A percentile compares a stretch with the other conserved stretches of the same genome.
These are phyloP conservation scores for Xylaria castorea DNA, from an alignment of 495 filamentous ascomycete genomes.

Conservation along the genomic window DNA sequence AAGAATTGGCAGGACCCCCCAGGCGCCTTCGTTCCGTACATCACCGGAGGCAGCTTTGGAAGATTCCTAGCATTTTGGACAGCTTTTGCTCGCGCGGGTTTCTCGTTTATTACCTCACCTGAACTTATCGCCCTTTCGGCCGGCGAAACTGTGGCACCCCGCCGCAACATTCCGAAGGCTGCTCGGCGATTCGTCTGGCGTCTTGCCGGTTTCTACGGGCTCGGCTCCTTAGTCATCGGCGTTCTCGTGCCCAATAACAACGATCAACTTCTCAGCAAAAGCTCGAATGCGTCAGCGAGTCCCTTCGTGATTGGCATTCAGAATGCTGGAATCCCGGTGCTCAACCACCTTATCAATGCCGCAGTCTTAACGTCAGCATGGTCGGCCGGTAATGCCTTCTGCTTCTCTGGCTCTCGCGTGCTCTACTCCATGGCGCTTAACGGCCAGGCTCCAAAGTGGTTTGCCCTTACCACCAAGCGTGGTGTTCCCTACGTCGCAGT, in stretches of 20 bases:
- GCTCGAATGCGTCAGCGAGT: slow-evolving; percentile 66
- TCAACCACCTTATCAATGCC: slow-evolving; percentile 57
- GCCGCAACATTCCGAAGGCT: slow-evolving; percentile 74
- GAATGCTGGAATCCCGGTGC: slow-evolving; percentile 50
- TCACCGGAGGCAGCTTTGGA: slow-evolving; percentile 56
- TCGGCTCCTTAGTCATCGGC: slow-evolving; percentile 74
- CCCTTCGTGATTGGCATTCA: slow-evolving; percentile 62
- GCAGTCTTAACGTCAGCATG: slow-evolving; percentile 58
- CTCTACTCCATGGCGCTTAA: slow-evolving; percentile 71
- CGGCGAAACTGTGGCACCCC: slow-evolving; percentile 78
- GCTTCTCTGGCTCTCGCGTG: slow-evolving; percentile 82
- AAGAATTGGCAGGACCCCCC: slow-evolving; percentile 71
- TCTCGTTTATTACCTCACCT: slow-evolving; percentile 58
- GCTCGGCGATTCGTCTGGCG: slow-evolving; percentile 74
- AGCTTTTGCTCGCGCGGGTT: slow-evolving; percentile 53
- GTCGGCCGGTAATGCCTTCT: slow-evolving; percentile 74
- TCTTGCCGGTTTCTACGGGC: slow-evolving; percentile 75
- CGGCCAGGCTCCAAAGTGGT: slow-evolving; percentile 67
- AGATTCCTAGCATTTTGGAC: slow-evolving; percentile 58
- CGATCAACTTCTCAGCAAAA: slow-evolving; percentile 55
- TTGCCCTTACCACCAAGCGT: slow-evolving; percentile 57
- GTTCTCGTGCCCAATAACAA: slow-evolving; percentile 67
- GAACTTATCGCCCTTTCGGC: slow-evolving; percentile 68
- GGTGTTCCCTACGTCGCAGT: slow-evolving; percentile 72
- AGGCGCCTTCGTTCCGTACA: slow-evolving; percentile 70